Evolutionary conservation across 2,329 filamentous ascomycete species (phyloP).

Genomic region (Alternaria postmessia): DNA sequence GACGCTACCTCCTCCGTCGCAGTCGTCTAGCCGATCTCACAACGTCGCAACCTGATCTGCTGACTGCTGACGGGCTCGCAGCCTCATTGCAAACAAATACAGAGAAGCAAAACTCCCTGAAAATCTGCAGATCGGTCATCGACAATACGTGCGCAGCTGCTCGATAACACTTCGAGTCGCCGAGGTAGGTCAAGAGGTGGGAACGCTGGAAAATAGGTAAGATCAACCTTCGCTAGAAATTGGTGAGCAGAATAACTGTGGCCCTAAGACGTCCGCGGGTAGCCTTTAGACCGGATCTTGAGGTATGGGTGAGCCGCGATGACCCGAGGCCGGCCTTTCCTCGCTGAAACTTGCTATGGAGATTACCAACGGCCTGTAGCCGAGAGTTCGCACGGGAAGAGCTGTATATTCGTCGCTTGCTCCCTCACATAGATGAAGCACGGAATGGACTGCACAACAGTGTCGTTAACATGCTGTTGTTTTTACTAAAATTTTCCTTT

Average conservation of each 20-base stretch:
- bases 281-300: slow-evolving; percentile 2
- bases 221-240: slow-evolving; percentile 5
- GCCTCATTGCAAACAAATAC: not conserved
- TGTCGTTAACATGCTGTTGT: not conserved
- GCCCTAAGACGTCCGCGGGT: not conserved
- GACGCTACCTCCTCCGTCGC: slow-evolving; percentile 2
- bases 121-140: slow-evolving; percentile 1
- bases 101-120: not conserved
- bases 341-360: not conserved
- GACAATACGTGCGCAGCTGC: not conserved
- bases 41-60: not conserved
- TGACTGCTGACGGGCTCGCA: not conserved
- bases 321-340: slow-evolving; percentile 1
- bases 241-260: not conserved
- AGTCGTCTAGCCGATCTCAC: not conserved
- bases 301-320: not conserved
- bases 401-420: not conserved
- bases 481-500: not conserved
- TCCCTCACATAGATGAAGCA: not conserved
- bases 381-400: not conserved
- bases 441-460: not conserved
- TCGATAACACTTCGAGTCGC: not conserved
- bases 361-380: slow-evolving; percentile 1
- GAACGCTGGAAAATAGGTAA: not conserved
- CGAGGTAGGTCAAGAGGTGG: not conserved